phyloP scores from a whole-genome alignment of 1,284 basidiomycete genomes.

The Coniferiporia sulphurascens region DNA sequence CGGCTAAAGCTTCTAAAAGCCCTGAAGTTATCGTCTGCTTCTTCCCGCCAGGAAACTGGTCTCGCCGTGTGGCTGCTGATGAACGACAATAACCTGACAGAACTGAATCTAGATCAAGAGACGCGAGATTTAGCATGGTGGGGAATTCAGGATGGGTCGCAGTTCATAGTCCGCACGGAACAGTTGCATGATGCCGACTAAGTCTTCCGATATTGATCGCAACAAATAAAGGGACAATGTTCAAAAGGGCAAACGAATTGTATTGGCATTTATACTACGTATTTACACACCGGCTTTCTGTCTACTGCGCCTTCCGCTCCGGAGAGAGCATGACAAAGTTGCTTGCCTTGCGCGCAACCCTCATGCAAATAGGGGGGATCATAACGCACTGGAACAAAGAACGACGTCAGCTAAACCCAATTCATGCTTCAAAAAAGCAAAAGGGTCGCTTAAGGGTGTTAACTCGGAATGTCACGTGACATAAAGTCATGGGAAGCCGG shows the following conservation, averaged over 20 bases:
- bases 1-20: constrained; percentile 49
- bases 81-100: constrained; percentile 40
- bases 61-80: constrained; percentile 48
- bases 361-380: no score
- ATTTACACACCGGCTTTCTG: constrained; percentile 6
- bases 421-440: no score
- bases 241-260: constrained; percentile 6
- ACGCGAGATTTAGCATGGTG: constrained; percentile 59
- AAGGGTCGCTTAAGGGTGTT: no score
- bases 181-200: constrained; percentile 19
- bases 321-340: no score
- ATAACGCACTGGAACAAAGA: no score
- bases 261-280: constrained; percentile 7
- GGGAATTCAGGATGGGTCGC: constrained; percentile 59
- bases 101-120: constrained; percentile 43
- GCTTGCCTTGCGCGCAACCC: no score
- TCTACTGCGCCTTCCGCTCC: neutral
- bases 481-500: no score
- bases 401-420: no score
- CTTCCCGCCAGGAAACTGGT: neutral
- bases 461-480: no score
- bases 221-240: neutral
- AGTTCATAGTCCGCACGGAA: constrained; percentile 35
- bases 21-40: constrained; percentile 22
- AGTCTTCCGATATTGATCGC: constrained; percentile 2